phyloP scores from a whole-genome alignment of 176 grass and related monocot genomes.

The Phyllostachys edulis region DNA sequence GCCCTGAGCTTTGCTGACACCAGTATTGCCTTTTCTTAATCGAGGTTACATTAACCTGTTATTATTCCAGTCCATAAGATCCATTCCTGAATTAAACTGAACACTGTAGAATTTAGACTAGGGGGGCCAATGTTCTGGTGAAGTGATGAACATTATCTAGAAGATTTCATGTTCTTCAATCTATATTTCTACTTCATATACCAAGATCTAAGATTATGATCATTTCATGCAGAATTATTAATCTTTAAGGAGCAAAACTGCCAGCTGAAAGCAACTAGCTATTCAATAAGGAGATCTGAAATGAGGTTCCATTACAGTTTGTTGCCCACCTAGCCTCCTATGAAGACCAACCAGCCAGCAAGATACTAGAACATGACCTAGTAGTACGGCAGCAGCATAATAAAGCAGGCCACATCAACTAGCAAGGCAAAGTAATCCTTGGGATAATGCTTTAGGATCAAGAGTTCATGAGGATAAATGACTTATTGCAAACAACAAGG shows the following conservation, averaged over 20 bases:
- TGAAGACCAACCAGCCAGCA: background rate
- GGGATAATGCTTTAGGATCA: background rate
- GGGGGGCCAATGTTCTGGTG: background rate
- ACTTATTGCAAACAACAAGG: background rate
- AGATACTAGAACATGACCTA: background rate
- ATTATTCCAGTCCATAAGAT: background rate
- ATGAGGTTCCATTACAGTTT: background rate
- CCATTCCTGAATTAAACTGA: background rate
- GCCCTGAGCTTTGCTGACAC: background rate
- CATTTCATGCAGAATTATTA: background rate
- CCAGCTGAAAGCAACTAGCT: slow-evolving; percentile 3
- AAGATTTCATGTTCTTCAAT: background rate
- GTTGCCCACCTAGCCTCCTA: background rate
- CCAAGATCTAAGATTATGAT: background rate
- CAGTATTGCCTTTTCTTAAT: background rate
- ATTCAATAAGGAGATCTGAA: background rate
- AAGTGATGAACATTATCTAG: background rate
- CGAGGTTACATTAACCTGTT: background rate
- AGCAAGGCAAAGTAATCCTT: background rate
- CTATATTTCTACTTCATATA: background rate
- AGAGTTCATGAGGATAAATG: background rate
- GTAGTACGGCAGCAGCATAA: background rate
- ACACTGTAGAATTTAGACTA: background rate
- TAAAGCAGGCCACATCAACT: background rate
- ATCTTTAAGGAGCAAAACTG: background rate